These are phyloP conservation scores for Lentinula sp. DNA, from an alignment of 768 basidiomycete genomes.

Conservation along the genomic window DNA sequence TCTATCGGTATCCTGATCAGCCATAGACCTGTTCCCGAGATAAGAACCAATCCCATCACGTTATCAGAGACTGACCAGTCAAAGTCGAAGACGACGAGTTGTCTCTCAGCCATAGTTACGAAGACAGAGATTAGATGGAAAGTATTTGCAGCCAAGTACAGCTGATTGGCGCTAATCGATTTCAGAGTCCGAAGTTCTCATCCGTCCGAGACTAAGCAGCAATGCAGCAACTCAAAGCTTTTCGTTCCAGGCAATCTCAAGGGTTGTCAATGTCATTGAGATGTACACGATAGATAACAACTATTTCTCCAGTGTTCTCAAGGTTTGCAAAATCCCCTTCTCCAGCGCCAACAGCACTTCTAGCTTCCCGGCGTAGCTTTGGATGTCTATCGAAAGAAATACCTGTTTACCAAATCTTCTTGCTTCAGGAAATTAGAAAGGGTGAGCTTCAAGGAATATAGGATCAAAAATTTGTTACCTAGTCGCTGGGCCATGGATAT, in stretches of 20 bases:
- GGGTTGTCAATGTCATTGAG: too few species aligned
- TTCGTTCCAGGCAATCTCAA: too few species aligned
- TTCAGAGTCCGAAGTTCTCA: background rate
- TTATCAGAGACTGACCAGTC: conserved; percentile 65
- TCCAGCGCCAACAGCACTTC: conserved; percentile 51
- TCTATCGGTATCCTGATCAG: conserved; percentile 95
- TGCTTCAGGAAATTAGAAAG: conserved; percentile 34
- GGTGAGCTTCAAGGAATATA: conserved; percentile 7
- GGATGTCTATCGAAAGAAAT: conserved; percentile 65
- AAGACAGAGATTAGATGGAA: too few species aligned
- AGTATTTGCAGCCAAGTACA: too few species aligned
- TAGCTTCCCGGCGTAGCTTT: conserved; percentile 40
- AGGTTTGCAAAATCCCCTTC: conserved; percentile 45
- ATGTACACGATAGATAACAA: background rate
- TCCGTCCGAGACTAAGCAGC: too few species aligned
- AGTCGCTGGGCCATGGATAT: conserved; percentile 75
- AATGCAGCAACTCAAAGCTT: too few species aligned
- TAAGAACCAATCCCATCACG: background rate
- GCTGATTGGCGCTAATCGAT: too few species aligned
- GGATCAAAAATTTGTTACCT: conserved; percentile 39
- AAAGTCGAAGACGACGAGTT: conserved; percentile 93
- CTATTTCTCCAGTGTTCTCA: conserved; percentile 30
- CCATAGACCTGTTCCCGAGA: conserved; percentile 60
- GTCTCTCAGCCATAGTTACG: conserved; percentile 23
- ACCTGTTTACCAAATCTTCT: conserved; percentile 61